A percentile compares a stretch with the other conserved stretches of the same genome.
phyloP scores from a whole-genome alignment of 306 rosid species.

The Chamaecrista fasciculata region DNA sequence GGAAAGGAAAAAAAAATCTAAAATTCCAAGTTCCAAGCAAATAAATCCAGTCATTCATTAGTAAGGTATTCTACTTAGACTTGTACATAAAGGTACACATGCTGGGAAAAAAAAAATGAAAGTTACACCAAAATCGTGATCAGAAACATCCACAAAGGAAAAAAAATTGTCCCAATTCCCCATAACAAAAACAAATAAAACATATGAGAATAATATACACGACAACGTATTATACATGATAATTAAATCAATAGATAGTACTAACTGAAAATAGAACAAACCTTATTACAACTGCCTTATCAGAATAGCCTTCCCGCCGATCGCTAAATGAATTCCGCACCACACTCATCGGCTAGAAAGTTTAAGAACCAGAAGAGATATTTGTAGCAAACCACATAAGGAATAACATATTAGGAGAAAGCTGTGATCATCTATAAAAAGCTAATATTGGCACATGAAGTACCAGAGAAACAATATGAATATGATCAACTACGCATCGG shows the following conservation, averaged over 20 bases:
- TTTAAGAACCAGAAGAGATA: slow-evolving; percentile 26
- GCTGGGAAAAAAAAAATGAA: not conserved
- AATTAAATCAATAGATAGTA: slow-evolving; percentile 12
- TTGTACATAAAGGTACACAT: not conserved
- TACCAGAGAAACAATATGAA: not conserved
- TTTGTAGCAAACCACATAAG: slow-evolving; percentile 24
- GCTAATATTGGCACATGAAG: slow-evolving; percentile 3
- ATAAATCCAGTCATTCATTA: slow-evolving; percentile 13
- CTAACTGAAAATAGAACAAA: slow-evolving; percentile 33
- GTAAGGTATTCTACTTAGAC: not conserved
- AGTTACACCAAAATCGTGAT: not conserved
- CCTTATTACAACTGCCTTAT: slow-evolving; percentile 90
- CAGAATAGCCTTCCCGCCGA: slow-evolving; percentile 88
- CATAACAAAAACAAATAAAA: not conserved
- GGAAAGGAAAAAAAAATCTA: not conserved
- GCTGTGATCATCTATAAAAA: slow-evolving; percentile 20
- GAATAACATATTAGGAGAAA: slow-evolving; percentile 6
- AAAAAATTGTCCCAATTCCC: not conserved
- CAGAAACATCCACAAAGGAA: not conserved
- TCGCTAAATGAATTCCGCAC: slow-evolving; percentile 79
- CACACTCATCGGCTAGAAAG: slow-evolving; percentile 74
- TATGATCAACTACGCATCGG: not conserved
- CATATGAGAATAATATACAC: not conserved
- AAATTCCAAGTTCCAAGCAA: not conserved
- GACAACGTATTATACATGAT: not conserved